Evolutionary conservation across 1,284 basidiomycete species (phyloP), one percentile per base, ranked within the genome.

Genomic region (Sporisorium exsertum): DNA sequence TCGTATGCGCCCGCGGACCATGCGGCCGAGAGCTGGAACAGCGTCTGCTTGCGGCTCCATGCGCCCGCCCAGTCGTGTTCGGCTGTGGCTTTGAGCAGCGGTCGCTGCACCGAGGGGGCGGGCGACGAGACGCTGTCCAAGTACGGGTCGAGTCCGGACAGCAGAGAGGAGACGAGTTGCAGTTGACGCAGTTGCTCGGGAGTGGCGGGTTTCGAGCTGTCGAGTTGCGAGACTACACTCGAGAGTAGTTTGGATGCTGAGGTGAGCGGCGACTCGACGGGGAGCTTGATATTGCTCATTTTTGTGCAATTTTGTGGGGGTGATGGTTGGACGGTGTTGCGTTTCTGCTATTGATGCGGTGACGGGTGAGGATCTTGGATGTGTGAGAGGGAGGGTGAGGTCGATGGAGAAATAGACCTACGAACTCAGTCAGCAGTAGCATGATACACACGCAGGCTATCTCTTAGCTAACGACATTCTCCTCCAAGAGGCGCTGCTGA

Each of bases 1-100:
- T 81, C 76, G 54, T 81, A 81, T 0, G 70, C 70, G 10, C 80
- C 80, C 0, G 80, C 80, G 2, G 67, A 72, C 74, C 75, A 81
- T 1, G 63, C 60, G 0, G 76, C 60, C 1, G 58, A 59, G 16
- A 80, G 63, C 18, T 67, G 60, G 54, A 78, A 80, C 26, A 69
- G 45, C 12, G 74, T 67, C 37, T 78, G 35, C 15, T 60, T 62
- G 22, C 58, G 33, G 12, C 50, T 37, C 62, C 68, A 78, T 3
- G 76, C 78, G 13, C 49, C 61, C 2, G 59, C 62, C 78, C 76
- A 80, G 58, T 81, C 78, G 56, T 80, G 70, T 35, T 62, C 55
- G 7, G 65, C 66, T 0, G 80, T 81, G 10, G 77, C 80, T n/a
- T 72, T 51, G 37, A 79, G 57, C 20, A 80, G 60, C 0, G 67